Percentiles rank a stretch among this genome's conserved stretches.
These are phyloP conservation scores for Cryptosporidium parvum DNA, from an alignment of 169 alveolate genomes.

Conservation along the genomic window DNA sequence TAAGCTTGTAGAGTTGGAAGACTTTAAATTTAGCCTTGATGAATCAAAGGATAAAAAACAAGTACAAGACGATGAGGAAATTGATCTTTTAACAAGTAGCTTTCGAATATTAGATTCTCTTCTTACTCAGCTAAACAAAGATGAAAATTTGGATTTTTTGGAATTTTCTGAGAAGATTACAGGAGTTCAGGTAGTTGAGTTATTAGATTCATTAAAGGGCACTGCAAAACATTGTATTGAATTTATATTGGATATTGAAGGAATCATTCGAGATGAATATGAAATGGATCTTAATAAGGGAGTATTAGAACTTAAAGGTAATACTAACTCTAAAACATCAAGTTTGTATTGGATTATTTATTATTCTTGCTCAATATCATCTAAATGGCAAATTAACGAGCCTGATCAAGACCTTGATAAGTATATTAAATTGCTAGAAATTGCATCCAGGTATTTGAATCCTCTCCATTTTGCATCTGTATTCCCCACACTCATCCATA, in stretches of 20 bases:
- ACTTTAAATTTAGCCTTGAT: background rate
- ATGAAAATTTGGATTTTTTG: conserved; percentile 36
- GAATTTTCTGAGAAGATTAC: conserved; percentile 17
- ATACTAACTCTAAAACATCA: background rate
- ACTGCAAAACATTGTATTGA: conserved; percentile 21
- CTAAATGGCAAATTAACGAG: conserved; percentile 64
- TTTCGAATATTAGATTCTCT: conserved; percentile 30
- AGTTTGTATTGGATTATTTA: conserved; percentile 52
- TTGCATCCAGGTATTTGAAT: conserved; percentile 42
- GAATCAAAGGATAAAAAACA: background rate
- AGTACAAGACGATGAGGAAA: background rate
- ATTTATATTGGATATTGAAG: conserved; percentile 37
- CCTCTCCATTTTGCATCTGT: conserved; percentile 57
- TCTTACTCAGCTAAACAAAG: conserved; percentile 28
- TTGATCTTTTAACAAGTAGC: conserved; percentile 21
- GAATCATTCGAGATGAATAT: background rate
- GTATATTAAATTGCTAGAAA: conserved; percentile 13
- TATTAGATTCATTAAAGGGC: conserved; percentile 18
- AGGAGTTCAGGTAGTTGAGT: conserved; percentile 24
- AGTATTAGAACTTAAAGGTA: background rate
- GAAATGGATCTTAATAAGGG: conserved; percentile 4
- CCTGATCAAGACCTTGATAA: conserved; percentile 48
- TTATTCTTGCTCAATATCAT: conserved; percentile 40
- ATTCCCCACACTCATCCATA: conserved; percentile 42
- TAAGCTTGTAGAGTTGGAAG: conserved; percentile 18